Evolutionary conservation across 805 yeast species (phyloP), one percentile per base, ranked within the genome.

Genomic region (Candida tammaniensis): DNA sequence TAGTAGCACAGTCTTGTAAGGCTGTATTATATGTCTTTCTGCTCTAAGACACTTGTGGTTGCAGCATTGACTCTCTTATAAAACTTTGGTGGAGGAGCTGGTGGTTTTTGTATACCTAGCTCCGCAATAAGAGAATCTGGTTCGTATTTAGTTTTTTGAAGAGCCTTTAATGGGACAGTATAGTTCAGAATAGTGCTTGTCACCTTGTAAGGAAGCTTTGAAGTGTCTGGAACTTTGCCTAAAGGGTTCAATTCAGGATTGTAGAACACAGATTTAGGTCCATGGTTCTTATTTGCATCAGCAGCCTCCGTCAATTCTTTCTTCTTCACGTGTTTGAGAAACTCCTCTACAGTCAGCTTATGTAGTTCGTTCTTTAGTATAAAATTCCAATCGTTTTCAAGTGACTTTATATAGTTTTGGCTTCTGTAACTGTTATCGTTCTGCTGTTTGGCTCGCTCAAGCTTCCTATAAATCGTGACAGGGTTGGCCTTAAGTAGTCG

Each of bases 201-300:
- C 4, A 42, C 35, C 2, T 17, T 17, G 18, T 5, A 15, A 3
- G 33, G 27, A 7, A 29, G 13, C 7, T 44, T 46, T 26, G 44
- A 44, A 12, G 56, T 46, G 4, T 40, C 33, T 0, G 84, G 83
- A 0, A 79, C 74, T 30, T 48, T 55, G 0, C 87, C 87, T 4
- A 68, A 48, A 2, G 82, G 79, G 40, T 81, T 81, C 61, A 82
- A 69, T 41, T 80, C 85, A 4, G 81, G 78, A 45, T 81, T 82
- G 53, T 75, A 79, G 49, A 73, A 81, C 1, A 78, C 61, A 6
- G 85, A 78, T 24, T 64, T 56, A 18, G 44, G 48, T 2, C 79
- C 81, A 46, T 74, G 55, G 7, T 61, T 55, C 32, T 49, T 62
- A 40, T 38, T 46, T n/a, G 36, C 40, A 29, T 36, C 49, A 25